These are phyloP conservation scores for Fusarium mexicanum DNA, from an alignment of 2,329 filamentous ascomycete species.

Conservation along the genomic window DNA sequence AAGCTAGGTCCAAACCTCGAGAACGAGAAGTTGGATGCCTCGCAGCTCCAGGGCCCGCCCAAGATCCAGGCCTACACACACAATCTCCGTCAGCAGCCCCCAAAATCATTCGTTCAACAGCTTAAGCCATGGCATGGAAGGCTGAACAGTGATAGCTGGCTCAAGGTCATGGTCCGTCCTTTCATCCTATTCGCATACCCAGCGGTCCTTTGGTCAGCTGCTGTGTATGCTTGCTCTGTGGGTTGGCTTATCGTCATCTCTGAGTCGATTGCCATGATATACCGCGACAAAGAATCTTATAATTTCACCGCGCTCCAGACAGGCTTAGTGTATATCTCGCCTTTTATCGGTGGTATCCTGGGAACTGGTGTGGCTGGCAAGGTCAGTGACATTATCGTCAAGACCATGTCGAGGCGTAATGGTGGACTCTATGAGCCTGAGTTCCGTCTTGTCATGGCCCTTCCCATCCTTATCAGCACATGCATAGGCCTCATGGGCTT, in stretches of 20 bases:
- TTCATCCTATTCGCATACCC: constrained; percentile 91
- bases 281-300: constrained; percentile 74
- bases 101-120: constrained; percentile 77
- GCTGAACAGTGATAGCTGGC: constrained; percentile 80
- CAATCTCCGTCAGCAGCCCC: constrained; percentile 71
- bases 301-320: constrained; percentile 83
- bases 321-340: constrained; percentile 88
- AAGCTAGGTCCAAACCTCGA: constrained; percentile 49
- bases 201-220: constrained; percentile 85
- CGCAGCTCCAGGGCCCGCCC: constrained; percentile 47
- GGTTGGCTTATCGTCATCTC: constrained; percentile 97
- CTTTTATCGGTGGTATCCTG: constrained; percentile 87
- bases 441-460: constrained; percentile 88
- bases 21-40: constrained; percentile 54
- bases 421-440: constrained; percentile 96
- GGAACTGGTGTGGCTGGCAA: constrained; percentile 93
- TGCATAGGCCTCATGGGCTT: constrained; percentile 92
- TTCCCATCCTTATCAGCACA: constrained; percentile 81
- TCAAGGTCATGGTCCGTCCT: constrained; percentile 79
- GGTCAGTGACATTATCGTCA: constrained; percentile 85
- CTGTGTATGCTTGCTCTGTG: constrained; percentile 86
- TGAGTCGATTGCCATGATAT: constrained; percentile 85
- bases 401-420: constrained; percentile 82
- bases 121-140: constrained; percentile 82
- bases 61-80: constrained; percentile 71